Conservation (phyloP, 2,329 filamentous ascomycete species). For the Mycosphaerelloides madeirae region DNA sequence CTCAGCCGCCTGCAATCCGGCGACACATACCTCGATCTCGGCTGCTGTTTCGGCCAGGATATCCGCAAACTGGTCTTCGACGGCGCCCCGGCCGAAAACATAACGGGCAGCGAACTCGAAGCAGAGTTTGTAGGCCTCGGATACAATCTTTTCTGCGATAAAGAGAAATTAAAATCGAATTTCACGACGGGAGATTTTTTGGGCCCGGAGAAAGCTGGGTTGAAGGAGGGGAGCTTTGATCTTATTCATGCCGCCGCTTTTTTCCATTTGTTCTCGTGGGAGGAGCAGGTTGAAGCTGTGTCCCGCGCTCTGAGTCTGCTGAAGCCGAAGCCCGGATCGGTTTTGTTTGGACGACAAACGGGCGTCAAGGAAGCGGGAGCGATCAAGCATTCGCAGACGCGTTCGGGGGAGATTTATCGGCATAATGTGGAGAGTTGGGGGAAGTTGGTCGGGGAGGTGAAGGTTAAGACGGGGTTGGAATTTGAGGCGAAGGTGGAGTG, state of each 20-base stretch:
- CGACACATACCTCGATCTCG: conserved; percentile 37
- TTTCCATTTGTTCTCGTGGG: conserved; percentile 43
- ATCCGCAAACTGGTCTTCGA: conserved; percentile 37
- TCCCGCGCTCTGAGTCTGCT: conserved; percentile 32
- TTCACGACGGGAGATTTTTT: conserved; percentile 37
- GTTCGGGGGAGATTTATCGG: conserved; percentile 28
- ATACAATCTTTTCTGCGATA: conserved; percentile 38
- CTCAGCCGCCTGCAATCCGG: conserved; percentile 26
- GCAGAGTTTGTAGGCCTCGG: conserved; percentile 35
- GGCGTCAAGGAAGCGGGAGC: conserved; percentile 31
- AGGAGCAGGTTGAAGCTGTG: conserved; percentile 36
- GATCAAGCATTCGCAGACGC: conserved; percentile 13
- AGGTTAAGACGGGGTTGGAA: conserved; percentile 30
- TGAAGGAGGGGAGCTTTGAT: conserved; percentile 29
- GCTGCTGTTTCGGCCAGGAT: conserved; percentile 39
- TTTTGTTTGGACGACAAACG: conserved; percentile 39
- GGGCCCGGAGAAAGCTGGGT: conserved; percentile 14
- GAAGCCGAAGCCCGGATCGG: conserved; percentile 30
- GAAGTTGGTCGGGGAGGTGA: conserved; percentile 37
- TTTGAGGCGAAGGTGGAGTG: conserved; percentile 25
- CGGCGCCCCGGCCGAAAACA: conserved; percentile 30
- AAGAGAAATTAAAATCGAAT: conserved; percentile 24
- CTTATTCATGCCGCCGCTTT: conserved; percentile 41
- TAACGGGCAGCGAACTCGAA: conserved; percentile 33
- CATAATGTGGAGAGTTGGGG: conserved; percentile 37